These are phyloP conservation scores for Penicillium sp. DNA, from an alignment of 2,329 filamentous ascomycete species.

Conservation along the genomic window DNA sequence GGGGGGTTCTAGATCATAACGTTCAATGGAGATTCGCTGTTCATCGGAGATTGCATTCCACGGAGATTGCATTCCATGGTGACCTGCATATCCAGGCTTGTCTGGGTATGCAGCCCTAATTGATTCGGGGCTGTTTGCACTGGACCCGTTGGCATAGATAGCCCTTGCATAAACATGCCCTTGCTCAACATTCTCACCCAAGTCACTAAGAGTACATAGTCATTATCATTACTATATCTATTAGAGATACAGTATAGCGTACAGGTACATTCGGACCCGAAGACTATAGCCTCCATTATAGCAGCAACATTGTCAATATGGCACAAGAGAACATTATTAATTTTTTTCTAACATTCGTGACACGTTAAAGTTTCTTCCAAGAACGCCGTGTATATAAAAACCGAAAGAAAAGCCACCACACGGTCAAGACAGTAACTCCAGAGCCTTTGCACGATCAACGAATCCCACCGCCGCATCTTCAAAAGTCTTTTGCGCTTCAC, in stretches of 20 bases:
- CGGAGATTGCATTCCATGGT: background rate
- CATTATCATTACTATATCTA: background rate
- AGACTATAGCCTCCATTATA: background rate
- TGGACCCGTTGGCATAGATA: background rate
- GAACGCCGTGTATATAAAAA: background rate
- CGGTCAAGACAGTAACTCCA: background rate
- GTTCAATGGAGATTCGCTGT: background rate
- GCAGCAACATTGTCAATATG: background rate
- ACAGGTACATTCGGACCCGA: background rate
- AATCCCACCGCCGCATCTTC: slow-evolving; percentile 17
- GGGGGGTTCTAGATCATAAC: background rate
- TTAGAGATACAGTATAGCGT: background rate
- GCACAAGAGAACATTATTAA: background rate
- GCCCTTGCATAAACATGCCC: background rate
- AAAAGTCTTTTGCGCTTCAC: slow-evolving; percentile 21
- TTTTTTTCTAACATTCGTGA: slow-evolving; percentile 1
- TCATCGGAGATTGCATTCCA: background rate
- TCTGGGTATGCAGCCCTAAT: background rate
- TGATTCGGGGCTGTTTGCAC: background rate
- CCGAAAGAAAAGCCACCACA: background rate
- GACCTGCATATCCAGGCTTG: background rate
- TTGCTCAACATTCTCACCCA: background rate
- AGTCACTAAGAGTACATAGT: background rate
- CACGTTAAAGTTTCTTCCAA: background rate
- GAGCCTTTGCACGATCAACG: background rate